Base-by-base conservation (phyloP, 2,329 filamentous ascomycete genomes). In the Cadophora sp. region DNA sequence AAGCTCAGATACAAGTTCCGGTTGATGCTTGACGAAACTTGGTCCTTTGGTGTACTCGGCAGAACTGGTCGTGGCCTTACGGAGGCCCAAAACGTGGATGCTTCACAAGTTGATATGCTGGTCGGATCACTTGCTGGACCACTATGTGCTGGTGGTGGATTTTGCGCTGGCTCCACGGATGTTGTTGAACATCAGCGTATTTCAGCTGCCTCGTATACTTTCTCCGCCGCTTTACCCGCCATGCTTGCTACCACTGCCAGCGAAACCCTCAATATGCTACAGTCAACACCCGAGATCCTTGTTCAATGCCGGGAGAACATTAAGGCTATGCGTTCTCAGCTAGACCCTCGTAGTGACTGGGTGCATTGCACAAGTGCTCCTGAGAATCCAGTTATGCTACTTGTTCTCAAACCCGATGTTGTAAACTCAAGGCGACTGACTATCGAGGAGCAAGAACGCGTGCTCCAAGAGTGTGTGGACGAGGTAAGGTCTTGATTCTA, bases 1-100 rank as follows among this genome's bases (percentile, higher is more conserved):
- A 97, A 97, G 81, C 89, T 94, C 74, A 92, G 92, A 79, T 97
- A 98, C 87, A 99, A 97, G 83, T 99, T 98, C 84, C 93, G 96
- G 75, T 88, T 99, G 66, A 97, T 98, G 73, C 89, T 99, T 46
- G 96, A 99, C 79, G 96, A 99, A 83, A 97, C 94, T 1, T 97
- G 93, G 91, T 97, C 94, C 0, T 99, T 98, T 78, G 97, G 95
- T 69, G 92, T 98, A 22, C 87, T 99, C 5, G 96, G 96, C 59
- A 88, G 94, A 70, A 97, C 93, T 29, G 97, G 96, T 24, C 91
- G 94, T 63, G 96, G 96, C 68, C 85, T 98, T 48, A 98, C 96
- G 0, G 97, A 99, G 82, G 93, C 95, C 6, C 96, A 98, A 78
- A 97, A 98, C 75, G 95, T 99, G 22, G 96, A 98, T 78, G 90